These are phyloP conservation scores for Neonectria neomacrospora DNA, from an alignment of 2,329 filamentous ascomycete species.

Conservation along the genomic window DNA sequence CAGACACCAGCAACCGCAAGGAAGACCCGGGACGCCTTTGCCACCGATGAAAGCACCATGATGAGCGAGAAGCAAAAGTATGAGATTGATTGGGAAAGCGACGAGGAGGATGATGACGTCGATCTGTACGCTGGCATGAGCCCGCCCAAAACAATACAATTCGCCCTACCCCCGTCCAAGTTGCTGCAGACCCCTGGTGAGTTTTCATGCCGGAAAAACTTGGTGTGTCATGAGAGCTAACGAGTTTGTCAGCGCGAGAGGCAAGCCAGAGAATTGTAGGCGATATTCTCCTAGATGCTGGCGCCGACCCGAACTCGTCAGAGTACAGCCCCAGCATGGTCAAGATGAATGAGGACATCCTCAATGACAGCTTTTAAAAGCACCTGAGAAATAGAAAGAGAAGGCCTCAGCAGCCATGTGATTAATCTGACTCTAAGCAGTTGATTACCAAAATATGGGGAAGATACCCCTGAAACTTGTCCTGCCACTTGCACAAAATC, in stretches of 20 bases:
- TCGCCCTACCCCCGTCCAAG: conserved; percentile 80
- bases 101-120: conserved; percentile 73
- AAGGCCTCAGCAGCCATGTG: not conserved
- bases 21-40: conserved; percentile 63
- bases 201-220: conserved; percentile 37
- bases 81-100: conserved; percentile 79
- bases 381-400: not conserved
- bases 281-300: conserved; percentile 80
- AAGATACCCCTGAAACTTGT: conserved; percentile 17
- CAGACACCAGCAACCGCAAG: conserved; percentile 73
- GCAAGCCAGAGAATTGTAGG: conserved; percentile 85
- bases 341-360: conserved; percentile 70
- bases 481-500: not conserved
- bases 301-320: conserved; percentile 65
- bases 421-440: conserved; percentile 3
- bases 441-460: conserved; percentile 11
- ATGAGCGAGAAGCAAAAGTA: conserved; percentile 52
- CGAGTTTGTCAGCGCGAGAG: conserved; percentile 69
- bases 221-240: conserved; percentile 18
- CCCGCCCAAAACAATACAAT: conserved; percentile 93
- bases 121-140: conserved; percentile 78
- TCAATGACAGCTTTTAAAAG: conserved; percentile 70
- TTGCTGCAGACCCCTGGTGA: conserved; percentile 82
- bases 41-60: conserved; percentile 40
- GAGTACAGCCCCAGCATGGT: conserved; percentile 74